Conservation (phyloP, 148 eudicot genomes). For the Rhododendron mucronatum region DNA sequence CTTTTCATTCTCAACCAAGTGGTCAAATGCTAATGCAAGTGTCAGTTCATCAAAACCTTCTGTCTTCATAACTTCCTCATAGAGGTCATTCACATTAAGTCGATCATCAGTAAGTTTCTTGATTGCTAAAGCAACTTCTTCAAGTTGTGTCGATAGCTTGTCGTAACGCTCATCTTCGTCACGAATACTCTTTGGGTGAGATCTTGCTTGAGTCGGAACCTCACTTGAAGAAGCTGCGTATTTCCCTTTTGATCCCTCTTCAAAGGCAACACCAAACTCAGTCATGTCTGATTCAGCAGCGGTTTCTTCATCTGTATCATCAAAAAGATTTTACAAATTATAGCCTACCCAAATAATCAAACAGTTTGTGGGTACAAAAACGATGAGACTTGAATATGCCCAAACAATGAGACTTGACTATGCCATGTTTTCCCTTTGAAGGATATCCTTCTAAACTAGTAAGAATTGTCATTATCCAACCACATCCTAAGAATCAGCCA, state of each 20-base stretch:
- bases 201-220: background rate
- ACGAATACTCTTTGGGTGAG: background rate
- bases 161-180: background rate
- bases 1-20: background rate
- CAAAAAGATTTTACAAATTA: background rate
- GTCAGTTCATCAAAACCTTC: too few species aligned
- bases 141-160: background rate
- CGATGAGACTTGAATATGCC: constrained; percentile 20
- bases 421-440: background rate
- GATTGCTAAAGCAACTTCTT: background rate
- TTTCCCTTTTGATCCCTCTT: background rate
- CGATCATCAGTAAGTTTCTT: too few species aligned
- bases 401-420: constrained; percentile 15
- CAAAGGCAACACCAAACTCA: background rate
- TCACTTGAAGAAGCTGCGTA: background rate
- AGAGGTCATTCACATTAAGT: too few species aligned
- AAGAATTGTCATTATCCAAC: too few species aligned
- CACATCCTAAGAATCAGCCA: background rate
- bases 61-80: too few species aligned
- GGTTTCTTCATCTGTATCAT: background rate
- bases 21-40: background rate
- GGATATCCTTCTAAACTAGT: too few species aligned
- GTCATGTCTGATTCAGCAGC: background rate
- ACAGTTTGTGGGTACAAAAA: constrained; percentile 13
- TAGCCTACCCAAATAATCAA: constrained; percentile 23